phyloP scores from a whole-genome alignment of 371 early-diverging fungal genomes.

The Basidiobolus meristosporus region DNA sequence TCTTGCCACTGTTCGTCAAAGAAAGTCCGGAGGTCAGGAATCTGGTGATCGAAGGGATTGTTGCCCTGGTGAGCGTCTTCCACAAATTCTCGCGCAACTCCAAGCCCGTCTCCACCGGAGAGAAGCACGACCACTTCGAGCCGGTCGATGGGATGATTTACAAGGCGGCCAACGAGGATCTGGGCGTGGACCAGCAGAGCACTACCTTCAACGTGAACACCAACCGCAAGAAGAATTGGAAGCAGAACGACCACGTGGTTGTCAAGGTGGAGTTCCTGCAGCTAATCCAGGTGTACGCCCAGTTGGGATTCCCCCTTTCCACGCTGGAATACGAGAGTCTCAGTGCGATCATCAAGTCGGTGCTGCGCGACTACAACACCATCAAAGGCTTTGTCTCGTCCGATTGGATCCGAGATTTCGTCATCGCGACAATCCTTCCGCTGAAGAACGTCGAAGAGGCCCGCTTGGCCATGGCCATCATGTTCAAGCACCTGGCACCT shows the following conservation, averaged over 20 bases:
- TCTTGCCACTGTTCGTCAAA: conserved; percentile 19
- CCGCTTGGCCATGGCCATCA: neutral
- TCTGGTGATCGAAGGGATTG: conserved; percentile 25
- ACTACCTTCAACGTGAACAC: conserved; percentile 4
- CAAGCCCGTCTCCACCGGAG: conserved; percentile 10
- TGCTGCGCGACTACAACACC: conserved; percentile 24
- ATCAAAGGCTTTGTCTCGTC: conserved; percentile 20
- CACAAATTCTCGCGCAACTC: conserved; percentile 25
- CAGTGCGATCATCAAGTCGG: conserved; percentile 21
- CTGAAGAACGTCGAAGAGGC: too few relatives aligned
- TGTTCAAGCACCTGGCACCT: conserved; percentile 3
- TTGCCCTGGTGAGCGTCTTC: conserved; percentile 29
- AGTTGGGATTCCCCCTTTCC: conserved; percentile 20
- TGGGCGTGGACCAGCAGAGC: conserved; percentile 1
- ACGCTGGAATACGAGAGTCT: conserved; percentile 27
- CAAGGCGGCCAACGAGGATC: conserved; percentile 2
- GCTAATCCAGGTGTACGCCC: conserved; percentile 22
- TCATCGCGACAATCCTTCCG: conserved; percentile 15
- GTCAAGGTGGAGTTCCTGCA: conserved; percentile 31
- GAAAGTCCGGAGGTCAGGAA: conserved; percentile 8
- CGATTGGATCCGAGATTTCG: conserved; percentile 31
- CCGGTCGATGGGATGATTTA: conserved; percentile 2
- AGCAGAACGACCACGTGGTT: conserved; percentile 36
- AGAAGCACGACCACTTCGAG: neutral
- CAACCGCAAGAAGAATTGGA: conserved; percentile 38